Percentiles rank a stretch among this genome's conserved stretches.
Conservation (phyloP, 345 rosid genomes). For the Laguncularia racemosa region DNA sequence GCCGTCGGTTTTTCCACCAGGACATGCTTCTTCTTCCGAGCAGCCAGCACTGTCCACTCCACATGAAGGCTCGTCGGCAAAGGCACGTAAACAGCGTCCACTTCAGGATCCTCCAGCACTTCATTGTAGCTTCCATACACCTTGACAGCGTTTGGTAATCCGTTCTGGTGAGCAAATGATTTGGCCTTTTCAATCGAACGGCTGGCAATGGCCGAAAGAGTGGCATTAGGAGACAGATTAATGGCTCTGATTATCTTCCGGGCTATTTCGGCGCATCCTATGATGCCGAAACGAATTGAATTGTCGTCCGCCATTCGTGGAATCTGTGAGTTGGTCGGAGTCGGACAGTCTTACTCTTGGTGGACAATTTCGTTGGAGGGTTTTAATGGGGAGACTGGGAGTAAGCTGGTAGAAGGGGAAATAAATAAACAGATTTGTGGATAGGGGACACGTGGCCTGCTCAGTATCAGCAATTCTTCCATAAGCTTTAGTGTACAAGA, state of each 20-base stretch:
- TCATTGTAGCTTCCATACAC: constrained; percentile 54
- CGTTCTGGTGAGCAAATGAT: constrained; percentile 34
- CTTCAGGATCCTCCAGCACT: constrained; percentile 35
- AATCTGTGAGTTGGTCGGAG: neutral
- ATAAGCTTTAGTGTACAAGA: no score
- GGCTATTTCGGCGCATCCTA: constrained; percentile 53
- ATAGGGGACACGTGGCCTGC: no score
- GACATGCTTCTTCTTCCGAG: constrained; percentile 48
- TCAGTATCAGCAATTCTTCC: no score
- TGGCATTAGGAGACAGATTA: constrained; percentile 33
- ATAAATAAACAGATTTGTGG: no score
- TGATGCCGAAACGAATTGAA: constrained; percentile 45
- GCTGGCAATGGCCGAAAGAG: constrained; percentile 44
- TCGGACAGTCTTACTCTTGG: no score
- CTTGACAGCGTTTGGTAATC: constrained; percentile 23
- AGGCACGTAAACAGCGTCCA: constrained; percentile 61
- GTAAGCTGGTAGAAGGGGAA: no score
- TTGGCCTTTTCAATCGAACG: constrained; percentile 50
- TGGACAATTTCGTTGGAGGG: no score
- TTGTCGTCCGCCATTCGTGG: constrained; percentile 19
- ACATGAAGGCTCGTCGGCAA: constrained; percentile 45
- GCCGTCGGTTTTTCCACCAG: constrained; percentile 65
- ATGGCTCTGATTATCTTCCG: constrained; percentile 54
- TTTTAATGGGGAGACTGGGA: no score
- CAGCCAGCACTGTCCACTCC: constrained; percentile 53